phyloP scores from a whole-genome alignment of 495 filamentous ascomycete species.

The Tirmania nivea region DNA sequence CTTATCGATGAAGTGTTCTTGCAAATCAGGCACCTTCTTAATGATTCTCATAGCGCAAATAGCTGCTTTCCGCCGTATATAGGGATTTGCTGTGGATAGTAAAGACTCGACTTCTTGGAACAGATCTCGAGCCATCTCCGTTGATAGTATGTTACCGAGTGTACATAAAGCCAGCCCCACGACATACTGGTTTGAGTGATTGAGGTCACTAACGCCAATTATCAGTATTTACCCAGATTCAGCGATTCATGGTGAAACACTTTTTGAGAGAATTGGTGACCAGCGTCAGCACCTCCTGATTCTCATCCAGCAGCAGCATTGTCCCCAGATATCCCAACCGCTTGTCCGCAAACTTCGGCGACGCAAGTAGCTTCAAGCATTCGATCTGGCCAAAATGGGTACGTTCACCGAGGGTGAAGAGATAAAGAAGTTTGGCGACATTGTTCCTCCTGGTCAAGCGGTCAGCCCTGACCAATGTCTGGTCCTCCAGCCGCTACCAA shows the following conservation, averaged over 20 bases:
- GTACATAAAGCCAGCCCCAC: slow-evolving; percentile 90
- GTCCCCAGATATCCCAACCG: slow-evolving; percentile 87
- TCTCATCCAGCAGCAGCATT: slow-evolving; percentile 90
- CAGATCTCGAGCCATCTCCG: slow-evolving; percentile 97
- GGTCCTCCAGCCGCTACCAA: slow-evolving; percentile 21
- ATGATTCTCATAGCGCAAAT: slow-evolving; percentile 99
- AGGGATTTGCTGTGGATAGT: slow-evolving; percentile 79
- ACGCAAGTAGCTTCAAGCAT: slow-evolving; percentile 91
- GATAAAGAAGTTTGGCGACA: slow-evolving; percentile 91
- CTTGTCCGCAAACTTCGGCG: slow-evolving; percentile 94
- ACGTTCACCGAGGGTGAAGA: slow-evolving; percentile 93
- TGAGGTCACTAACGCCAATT: slow-evolving; percentile 48
- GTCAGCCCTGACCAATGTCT: not conserved
- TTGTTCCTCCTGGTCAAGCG: slow-evolving; percentile 61
- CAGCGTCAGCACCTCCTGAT: slow-evolving; percentile 89
- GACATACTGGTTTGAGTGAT: slow-evolving; percentile 95
- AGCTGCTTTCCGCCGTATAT: slow-evolving; percentile 89
- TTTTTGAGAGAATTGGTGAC: slow-evolving; percentile 97
- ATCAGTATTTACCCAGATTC: too few relatives aligned
- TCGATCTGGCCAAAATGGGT: slow-evolving; percentile 99
- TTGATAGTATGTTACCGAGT: slow-evolving; percentile 85
- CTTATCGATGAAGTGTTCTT: slow-evolving; percentile 93
- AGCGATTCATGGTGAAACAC: slow-evolving; percentile 25
- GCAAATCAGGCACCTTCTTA: slow-evolving; percentile 87
- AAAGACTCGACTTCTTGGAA: slow-evolving; percentile 86